Percentiles rank a stretch among this genome's conserved stretches.
These are phyloP conservation scores for Colletotrichum sp. DNA, from an alignment of 2,329 filamentous ascomycete species.

Conservation along the genomic window DNA sequence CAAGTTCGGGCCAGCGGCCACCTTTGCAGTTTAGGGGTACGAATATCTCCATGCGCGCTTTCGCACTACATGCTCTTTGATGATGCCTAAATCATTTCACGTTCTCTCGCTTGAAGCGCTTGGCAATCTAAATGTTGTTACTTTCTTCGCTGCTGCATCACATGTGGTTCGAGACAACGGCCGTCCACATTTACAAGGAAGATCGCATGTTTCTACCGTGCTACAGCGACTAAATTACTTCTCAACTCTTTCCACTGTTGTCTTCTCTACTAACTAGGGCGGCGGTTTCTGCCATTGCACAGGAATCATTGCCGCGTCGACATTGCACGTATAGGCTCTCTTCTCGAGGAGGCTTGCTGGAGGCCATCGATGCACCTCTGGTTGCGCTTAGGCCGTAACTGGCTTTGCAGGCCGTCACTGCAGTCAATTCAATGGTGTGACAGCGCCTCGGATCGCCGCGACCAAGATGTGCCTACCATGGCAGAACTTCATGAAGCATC, in stretches of 20 bases:
- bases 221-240: too few relatives aligned
- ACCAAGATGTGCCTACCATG: neutral
- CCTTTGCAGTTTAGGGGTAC: neutral
- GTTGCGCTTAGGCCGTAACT: neutral
- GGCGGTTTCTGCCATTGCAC: too few relatives aligned
- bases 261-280: too few relatives aligned
- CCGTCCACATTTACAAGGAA: too few relatives aligned
- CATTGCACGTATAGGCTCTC: neutral
- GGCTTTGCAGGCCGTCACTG: neutral
- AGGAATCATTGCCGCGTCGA: too few relatives aligned
- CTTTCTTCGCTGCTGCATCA: neutral
- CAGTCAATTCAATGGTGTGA: neutral
- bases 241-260: too few relatives aligned
- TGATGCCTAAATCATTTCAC: neutral
- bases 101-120: neutral
- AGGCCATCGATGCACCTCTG: neutral
- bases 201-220: too few relatives aligned
- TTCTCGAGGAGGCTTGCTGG: neutral
- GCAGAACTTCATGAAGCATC: neutral
- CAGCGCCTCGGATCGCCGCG: neutral
- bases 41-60: neutral
- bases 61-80: neutral
- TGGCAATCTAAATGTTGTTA: neutral
- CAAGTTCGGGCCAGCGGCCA: neutral
- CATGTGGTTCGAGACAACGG: too few relatives aligned